phyloP scores from a whole-genome alignment of 1,139 yeast genomes.

The Saccharomycopsis phalli region DNA sequence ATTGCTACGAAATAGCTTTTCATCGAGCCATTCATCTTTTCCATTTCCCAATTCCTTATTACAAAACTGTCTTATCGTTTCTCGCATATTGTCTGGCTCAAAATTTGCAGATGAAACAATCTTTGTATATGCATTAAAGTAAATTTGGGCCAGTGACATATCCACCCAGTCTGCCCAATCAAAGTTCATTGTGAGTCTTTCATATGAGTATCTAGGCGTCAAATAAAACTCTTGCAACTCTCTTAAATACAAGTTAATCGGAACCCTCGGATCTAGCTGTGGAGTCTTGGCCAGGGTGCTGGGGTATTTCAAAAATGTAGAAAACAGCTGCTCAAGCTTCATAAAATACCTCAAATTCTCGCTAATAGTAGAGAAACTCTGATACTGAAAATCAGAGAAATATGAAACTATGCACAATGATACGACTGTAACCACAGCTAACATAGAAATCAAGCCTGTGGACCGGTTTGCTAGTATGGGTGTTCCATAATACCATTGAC shows the following conservation, averaged over 20 bases:
- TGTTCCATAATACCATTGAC: too few relatives aligned
- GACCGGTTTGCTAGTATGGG: too few relatives aligned
- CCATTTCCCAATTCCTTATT: slow-evolving; percentile 23
- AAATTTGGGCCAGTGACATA: slow-evolving; percentile 23
- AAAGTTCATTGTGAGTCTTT: slow-evolving; percentile 21
- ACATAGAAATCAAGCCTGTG: too few relatives aligned
- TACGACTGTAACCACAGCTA: too few relatives aligned
- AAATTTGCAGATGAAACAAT: slow-evolving; percentile 19
- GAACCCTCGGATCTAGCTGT: slow-evolving; percentile 16
- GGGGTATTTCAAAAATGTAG: slow-evolving; percentile 14
- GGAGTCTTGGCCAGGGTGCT: slow-evolving; percentile 6
- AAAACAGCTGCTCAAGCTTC: slow-evolving; percentile 16
- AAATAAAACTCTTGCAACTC: slow-evolving; percentile 5
- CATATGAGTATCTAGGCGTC: background rate
- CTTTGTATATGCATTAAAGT: slow-evolving; percentile 22
- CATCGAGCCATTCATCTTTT: slow-evolving; percentile 24
- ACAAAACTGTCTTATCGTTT: slow-evolving; percentile 22
- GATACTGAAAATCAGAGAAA: slow-evolving; percentile 9
- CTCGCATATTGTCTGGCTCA: slow-evolving; percentile 19
- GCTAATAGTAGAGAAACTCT: slow-evolving; percentile 4
- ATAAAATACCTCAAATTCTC: slow-evolving; percentile 14
- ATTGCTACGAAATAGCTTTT: slow-evolving; percentile 19
- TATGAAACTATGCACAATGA: slow-evolving; percentile 5
- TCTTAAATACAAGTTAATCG: slow-evolving; percentile 12
- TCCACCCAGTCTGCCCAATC: slow-evolving; percentile 29